Conservation (phyloP, 768 basidiomycete genomes). For the Suillus bovinus region DNA sequence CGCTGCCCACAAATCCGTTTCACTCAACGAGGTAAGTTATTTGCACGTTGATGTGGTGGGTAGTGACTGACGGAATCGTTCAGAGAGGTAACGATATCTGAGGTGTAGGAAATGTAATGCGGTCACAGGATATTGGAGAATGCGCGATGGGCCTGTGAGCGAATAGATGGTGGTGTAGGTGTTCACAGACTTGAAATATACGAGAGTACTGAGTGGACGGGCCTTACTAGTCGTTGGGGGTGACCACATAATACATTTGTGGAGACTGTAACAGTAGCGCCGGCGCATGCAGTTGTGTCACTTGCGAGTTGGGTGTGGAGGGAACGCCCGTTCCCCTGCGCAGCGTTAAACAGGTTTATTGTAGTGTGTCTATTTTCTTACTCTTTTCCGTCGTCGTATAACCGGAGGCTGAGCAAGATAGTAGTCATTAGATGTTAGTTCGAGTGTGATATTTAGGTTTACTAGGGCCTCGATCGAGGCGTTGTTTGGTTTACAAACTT, state of each 20-base stretch:
- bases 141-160: slow-evolving; percentile 10
- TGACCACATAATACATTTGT: slow-evolving; percentile 77
- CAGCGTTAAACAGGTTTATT: no score
- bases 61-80: slow-evolving; percentile 44
- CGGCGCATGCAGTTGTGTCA: no score
- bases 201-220: slow-evolving; percentile 79
- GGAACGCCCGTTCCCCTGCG: no score
- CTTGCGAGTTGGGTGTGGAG: no score
- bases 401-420: no score
- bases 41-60: no score
- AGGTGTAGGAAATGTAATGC: not conserved
- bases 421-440: not conserved
- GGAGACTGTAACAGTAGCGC: slow-evolving; percentile 67
- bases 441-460: not conserved
- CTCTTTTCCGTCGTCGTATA: slow-evolving; percentile 64
- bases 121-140: not conserved
- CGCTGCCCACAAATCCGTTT: not conserved
- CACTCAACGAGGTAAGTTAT: not conserved
- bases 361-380: slow-evolving; percentile 57
- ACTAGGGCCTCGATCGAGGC: slow-evolving; percentile 19
- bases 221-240: slow-evolving; percentile 51
- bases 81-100: slow-evolving; percentile 60
- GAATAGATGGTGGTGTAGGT: not conserved
- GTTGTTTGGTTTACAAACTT: slow-evolving; percentile 32
- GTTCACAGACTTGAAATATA: slow-evolving; percentile 58